phyloP scores from a whole-genome alignment of 306 rosid species.

The Glycine tomentella region DNA sequence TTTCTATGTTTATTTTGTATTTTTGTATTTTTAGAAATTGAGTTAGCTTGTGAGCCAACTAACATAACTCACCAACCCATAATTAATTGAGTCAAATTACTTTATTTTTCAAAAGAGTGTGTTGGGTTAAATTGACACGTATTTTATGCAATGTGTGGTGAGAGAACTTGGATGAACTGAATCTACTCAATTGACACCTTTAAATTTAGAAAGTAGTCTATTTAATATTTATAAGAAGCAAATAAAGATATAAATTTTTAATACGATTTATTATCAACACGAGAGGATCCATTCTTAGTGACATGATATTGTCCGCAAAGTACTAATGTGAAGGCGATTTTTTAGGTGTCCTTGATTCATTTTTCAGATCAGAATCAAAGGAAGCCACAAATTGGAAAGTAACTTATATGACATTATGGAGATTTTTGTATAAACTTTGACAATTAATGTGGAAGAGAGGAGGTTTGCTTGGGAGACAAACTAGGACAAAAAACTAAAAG shows the following conservation, averaged over 20 bases:
- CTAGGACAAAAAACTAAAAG: not conserved
- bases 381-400: constrained; percentile 31
- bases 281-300: not conserved
- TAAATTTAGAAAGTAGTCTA: not conserved
- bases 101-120: no score
- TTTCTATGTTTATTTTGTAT: no score
- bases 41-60: no score
- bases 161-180: no score
- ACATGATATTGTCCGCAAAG: not conserved
- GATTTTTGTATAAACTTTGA: not conserved
- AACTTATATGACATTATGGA: not conserved
- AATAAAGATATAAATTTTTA: not conserved
- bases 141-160: no score
- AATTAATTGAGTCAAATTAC: no score
- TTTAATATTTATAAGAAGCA: not conserved
- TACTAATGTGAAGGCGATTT: not conserved
- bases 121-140: no score
- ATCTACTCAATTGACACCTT: no score
- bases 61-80: no score
- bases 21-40: no score
- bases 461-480: not conserved
- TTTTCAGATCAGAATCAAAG: not conserved
- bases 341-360: not conserved
- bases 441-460: not conserved
- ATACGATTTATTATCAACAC: not conserved